phyloP scores from a whole-genome alignment of 371 early-diverging fungal species.

The Blakeslea trispora region DNA sequence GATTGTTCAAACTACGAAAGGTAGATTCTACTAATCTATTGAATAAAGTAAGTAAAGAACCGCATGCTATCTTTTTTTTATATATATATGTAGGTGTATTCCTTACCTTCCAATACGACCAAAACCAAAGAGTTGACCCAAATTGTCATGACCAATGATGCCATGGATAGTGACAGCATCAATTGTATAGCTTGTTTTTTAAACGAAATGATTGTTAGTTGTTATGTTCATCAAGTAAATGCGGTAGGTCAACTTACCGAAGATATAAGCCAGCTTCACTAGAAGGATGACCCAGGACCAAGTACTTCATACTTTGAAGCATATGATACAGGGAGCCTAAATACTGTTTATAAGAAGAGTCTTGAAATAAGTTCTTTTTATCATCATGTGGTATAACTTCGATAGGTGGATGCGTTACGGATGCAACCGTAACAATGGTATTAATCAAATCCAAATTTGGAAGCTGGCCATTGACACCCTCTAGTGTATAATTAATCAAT shows the following conservation, averaged over 20 bases:
- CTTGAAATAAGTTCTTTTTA: constrained; percentile 15
- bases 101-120: constrained; percentile 61
- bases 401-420: constrained; percentile 47
- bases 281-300: constrained; percentile 71
- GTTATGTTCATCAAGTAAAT: neutral
- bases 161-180: constrained; percentile 83
- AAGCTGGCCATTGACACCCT: constrained; percentile 91
- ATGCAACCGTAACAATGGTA: constrained; percentile 61
- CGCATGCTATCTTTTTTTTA: too few species aligned
- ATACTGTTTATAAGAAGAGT: constrained; percentile 30
- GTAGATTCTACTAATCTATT: constrained; percentile 79
- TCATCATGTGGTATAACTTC: constrained; percentile 50
- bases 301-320: constrained; percentile 64
- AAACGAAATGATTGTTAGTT: neutral
- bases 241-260: constrained; percentile 30
- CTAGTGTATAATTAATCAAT: constrained; percentile 33
- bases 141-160: constrained; percentile 37
- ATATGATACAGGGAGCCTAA: constrained; percentile 53
- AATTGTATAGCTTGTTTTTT: constrained; percentile 64
- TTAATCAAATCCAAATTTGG: constrained; percentile 93
- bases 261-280: constrained; percentile 76
- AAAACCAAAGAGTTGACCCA: constrained; percentile 49
- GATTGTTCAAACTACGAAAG: constrained; percentile 87
- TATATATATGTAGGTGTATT: too few species aligned
- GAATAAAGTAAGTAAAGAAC: neutral